Conservation (phyloP, 2,329 filamentous ascomycete species). For the Hirsutella thompsonii region DNA sequence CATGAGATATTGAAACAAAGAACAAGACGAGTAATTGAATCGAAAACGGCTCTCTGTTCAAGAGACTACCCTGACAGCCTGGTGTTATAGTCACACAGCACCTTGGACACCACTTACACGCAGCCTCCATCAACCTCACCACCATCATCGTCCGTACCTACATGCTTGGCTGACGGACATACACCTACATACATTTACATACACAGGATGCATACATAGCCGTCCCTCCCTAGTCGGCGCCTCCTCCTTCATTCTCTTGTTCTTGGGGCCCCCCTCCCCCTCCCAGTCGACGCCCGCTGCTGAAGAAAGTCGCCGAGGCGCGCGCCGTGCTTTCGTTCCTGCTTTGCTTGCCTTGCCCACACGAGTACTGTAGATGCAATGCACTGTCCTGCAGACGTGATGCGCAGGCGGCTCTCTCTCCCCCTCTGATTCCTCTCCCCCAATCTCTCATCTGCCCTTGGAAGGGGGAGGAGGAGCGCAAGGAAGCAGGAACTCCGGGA, state of each 20-base stretch:
- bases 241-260: not conserved
- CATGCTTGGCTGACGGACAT: not conserved
- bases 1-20: too few relatives aligned
- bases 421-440: too few relatives aligned
- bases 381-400: not conserved
- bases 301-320: not conserved
- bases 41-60: too few relatives aligned
- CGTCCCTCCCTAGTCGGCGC: not conserved
- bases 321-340: not conserved
- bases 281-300: not conserved
- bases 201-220: slow-evolving; percentile 1
- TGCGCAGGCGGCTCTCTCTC: not conserved
- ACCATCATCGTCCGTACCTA: not conserved
- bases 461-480: not conserved
- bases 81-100: not conserved
- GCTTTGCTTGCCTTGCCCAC: too few relatives aligned
- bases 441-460: too few relatives aligned
- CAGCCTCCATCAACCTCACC: not conserved
- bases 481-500: not conserved
- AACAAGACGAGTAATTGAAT: too few relatives aligned
- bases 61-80: too few relatives aligned
- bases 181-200: not conserved
- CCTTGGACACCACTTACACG: not conserved
- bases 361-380: not conserved
- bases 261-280: not conserved